Evolutionary conservation across 2,329 filamentous ascomycete species (phyloP), one percentile per base, ranked within the genome.

Genomic region (Apiospora phragmitis): DNA sequence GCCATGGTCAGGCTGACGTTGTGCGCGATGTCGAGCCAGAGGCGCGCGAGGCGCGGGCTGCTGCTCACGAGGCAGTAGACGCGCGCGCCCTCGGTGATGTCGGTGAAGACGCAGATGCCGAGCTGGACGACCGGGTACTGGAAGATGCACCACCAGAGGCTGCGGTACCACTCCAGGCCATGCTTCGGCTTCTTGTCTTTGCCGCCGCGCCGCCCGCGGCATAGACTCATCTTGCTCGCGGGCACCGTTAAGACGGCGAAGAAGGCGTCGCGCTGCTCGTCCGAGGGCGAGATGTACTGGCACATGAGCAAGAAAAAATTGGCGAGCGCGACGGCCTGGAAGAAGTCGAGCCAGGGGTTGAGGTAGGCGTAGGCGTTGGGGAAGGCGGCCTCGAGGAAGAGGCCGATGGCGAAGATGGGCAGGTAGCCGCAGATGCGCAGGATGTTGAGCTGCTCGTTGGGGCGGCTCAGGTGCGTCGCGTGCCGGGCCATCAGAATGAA

Each of bases 261-360:
- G 74, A 82, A 84, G 29, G 79, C 72, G 11, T 80, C 78, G 9
- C 80, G 77, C 26, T 76, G 76, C 14, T 75, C 70, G 21, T 79
- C 74, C 65, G 80, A 79, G 3, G 81, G 80, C 41, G 42, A 49
- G 14, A 62, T 11, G 41, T 55, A 84, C 62, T 83, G 82, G 73
- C 81, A 83, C 49, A 85, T 76, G 38, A 85, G 78, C 12, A 85
- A 77, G 72, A 84, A 84, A 73, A 85, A 85, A 14, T 79, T 78
- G n/a, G 79, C 80, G 1, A 86, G 74, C 12, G 83, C 81, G 38
- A 83, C 74, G 5, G 79, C 76, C 75, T 86, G 80, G 71, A 81
- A 78, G 7, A 83, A 71, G 29, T 82, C 80, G 32, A 81, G 74
- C 75, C 81, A 82, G 3, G 81, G 79, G 41, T 79, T 74, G 16